These are phyloP conservation scores for Wallacemonas sp. DNA, from an alignment of 208 protist species.

Conservation along the genomic window DNA sequence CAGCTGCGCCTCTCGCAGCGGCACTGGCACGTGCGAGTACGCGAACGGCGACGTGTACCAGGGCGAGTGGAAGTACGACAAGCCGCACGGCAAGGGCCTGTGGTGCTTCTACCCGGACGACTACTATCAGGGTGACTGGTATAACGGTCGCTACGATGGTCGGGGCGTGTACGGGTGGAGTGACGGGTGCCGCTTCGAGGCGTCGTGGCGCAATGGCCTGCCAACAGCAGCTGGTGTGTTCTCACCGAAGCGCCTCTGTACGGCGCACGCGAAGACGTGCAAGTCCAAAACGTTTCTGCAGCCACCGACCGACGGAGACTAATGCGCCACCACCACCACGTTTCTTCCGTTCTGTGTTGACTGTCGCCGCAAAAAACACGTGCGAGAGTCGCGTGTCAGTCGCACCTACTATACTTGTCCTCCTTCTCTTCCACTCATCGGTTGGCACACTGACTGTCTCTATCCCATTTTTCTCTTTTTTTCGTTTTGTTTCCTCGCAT, in stretches of 20 bases:
- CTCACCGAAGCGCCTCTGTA: background rate
- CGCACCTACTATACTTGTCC: too few species aligned
- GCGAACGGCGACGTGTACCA: slow-evolving; percentile 75
- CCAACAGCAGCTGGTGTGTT: background rate
- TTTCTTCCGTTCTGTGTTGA: too few species aligned
- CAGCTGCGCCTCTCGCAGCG: slow-evolving; percentile 40
- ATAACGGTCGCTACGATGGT: background rate
- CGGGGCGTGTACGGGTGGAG: background rate
- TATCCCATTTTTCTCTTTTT: too few species aligned
- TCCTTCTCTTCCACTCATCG: too few species aligned
- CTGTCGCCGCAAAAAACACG: too few species aligned
- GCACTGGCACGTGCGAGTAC: slow-evolving; percentile 67
- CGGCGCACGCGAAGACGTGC: background rate
- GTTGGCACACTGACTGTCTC: too few species aligned
- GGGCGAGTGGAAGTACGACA: slow-evolving; percentile 75
- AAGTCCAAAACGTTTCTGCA: background rate
- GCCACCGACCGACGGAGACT: too few species aligned
- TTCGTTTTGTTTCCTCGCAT: too few species aligned
- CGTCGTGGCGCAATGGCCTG: background rate
- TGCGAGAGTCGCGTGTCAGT: too few species aligned
- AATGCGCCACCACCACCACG: too few species aligned
- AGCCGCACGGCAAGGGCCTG: slow-evolving; percentile 63
- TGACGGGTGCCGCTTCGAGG: background rate
- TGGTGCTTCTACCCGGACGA: background rate
- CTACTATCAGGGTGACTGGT: background rate